phyloP scores from a whole-genome alignment of 371 early-diverging fungal species.

The Zychaea mexicana region DNA sequence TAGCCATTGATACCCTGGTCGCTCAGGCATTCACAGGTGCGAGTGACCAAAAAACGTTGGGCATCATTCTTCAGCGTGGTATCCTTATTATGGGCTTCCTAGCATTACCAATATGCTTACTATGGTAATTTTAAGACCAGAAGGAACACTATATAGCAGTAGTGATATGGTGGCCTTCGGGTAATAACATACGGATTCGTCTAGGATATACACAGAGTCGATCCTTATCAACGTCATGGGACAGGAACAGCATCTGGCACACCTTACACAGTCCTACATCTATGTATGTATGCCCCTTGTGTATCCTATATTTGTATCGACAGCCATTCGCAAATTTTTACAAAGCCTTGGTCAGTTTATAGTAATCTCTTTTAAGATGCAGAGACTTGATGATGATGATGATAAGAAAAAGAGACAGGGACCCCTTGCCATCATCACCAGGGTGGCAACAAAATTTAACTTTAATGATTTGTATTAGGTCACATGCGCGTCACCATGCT shows the following conservation, averaged over 20 bases:
- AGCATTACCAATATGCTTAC: slow-evolving; percentile 19
- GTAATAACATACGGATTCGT: too few relatives aligned
- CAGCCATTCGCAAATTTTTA: slow-evolving; percentile 37
- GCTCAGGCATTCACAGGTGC: slow-evolving; percentile 49
- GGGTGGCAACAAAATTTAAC: too few relatives aligned
- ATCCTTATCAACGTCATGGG: slow-evolving; percentile 31
- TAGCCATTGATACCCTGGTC: slow-evolving; percentile 48
- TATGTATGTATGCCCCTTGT: slow-evolving; percentile 26
- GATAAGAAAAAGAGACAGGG: too few relatives aligned
- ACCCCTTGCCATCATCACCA: not conserved
- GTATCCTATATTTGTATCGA: slow-evolving; percentile 28
- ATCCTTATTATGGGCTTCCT: slow-evolving; percentile 32
- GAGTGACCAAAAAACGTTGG: slow-evolving; percentile 30
- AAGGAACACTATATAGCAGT: too few relatives aligned
- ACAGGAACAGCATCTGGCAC: slow-evolving; percentile 35
- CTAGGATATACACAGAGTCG: slow-evolving; percentile 28
- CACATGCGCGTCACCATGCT: slow-evolving; percentile 45
- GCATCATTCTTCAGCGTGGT: slow-evolving; percentile 41
- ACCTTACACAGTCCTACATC: slow-evolving; percentile 33
- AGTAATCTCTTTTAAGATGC: not conserved
- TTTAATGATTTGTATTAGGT: slow-evolving; percentile 12
- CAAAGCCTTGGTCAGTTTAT: slow-evolving; percentile 32
- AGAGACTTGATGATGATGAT: too few relatives aligned
- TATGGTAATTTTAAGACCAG: too few relatives aligned
- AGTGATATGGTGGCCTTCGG: too few relatives aligned